Evolutionary conservation across 768 basidiomycete genomes (phyloP), one percentile per base, ranked within the genome.

Genomic region (Rhizopogon vulgaris): DNA sequence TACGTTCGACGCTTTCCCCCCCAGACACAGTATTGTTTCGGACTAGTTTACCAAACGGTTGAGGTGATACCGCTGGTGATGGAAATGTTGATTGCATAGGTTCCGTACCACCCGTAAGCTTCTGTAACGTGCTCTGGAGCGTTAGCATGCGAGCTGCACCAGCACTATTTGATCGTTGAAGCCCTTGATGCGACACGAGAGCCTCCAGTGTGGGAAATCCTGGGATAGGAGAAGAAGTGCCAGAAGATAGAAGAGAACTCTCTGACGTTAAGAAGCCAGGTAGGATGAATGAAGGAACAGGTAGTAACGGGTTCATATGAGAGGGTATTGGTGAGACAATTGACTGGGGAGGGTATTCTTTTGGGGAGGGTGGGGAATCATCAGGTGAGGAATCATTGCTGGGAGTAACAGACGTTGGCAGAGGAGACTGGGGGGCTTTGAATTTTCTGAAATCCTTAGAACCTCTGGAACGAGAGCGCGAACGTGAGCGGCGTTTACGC

Each of bases 111-210:
- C 89, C 87, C 1, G 87, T 92, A 51, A 96, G 73, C 65, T 92
- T 94, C 56, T 83, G 49, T 34, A 46, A 46, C 14, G 45, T 46
- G 32, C 90, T 94, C 52, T 69, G 83, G 80, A 95, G 82, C 4
- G 92, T 92, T 62, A 85, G 79, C 47, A 84, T 79, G 48, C 86
- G 78, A 18, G 87, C 88, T n/a, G 89, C 76, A 46, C 45, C 45
- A 10, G 82, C 90, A 61, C 93, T 94, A 64, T 94, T 94, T 2
- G 94, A 94, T 17, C 94, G 84, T 62, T 90, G 84, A 3, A 96
- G 78, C 14, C 86, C 85, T 60, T 75, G 80, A 63, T 85, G 84
- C 15, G 45, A 46, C 5, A 46, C 14, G 36, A 94, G 71, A 18
- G 85, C 87, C 60, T 90, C 87, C 6, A 95, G 74, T 3, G 88